A percentile compares a stretch with the other conserved stretches of the same genome.
Conservation (phyloP, 1,139 yeast species). For the Taphrina communis region DNA sequence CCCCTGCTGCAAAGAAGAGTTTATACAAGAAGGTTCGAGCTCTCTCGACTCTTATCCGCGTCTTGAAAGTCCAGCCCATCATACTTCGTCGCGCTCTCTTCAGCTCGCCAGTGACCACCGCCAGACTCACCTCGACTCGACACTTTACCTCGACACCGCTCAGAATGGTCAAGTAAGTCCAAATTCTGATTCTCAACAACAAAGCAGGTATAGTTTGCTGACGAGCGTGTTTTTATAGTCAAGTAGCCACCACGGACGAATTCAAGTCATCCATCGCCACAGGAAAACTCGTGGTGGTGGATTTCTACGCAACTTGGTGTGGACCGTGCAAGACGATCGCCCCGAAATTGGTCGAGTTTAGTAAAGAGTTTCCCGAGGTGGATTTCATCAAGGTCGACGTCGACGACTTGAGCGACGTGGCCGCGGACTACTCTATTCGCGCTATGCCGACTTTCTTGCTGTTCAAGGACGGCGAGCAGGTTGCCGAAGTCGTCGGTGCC, state of each 20-base stretch:
- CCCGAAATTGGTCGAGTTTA: constrained; percentile 82
- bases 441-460: constrained; percentile 91
- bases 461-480: constrained; percentile 74
- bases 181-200: no score
- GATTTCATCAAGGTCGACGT: constrained; percentile 85
- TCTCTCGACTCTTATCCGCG: not conserved
- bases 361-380: constrained; percentile 62
- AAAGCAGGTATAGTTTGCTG: no score
- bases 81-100: constrained; percentile 32
- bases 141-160: constrained; percentile 14
- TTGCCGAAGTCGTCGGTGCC: constrained; percentile 79
- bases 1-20: not conserved
- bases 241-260: constrained; percentile 55
- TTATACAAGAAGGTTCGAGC: not conserved
- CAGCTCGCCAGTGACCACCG: constrained; percentile 17
- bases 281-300: constrained; percentile 75
- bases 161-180: constrained; percentile 31
- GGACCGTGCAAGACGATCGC: constrained; percentile 96
- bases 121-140: constrained; percentile 2
- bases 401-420: constrained; percentile 75
- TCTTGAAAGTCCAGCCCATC: constrained; percentile 17
- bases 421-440: constrained; percentile 72
- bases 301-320: constrained; percentile 95
- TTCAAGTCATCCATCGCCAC: constrained; percentile 63
- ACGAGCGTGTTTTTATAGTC: constrained; percentile 1